Evolutionary conservation across 2,329 filamentous ascomycete species (phyloP).

Genomic region (Claviceps sp.): DNA sequence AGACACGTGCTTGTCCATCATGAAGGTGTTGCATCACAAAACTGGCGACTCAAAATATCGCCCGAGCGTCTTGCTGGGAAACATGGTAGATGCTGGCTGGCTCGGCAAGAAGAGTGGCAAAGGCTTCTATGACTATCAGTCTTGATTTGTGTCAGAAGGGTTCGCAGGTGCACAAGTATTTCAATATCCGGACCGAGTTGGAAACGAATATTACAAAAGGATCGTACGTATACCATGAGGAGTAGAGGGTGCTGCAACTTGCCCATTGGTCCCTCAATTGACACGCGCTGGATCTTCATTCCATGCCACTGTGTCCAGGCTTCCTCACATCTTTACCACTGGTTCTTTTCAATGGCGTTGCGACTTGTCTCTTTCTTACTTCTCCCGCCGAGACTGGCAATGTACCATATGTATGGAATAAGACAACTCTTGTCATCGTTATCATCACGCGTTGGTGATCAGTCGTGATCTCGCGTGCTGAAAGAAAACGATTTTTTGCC

Average conservation of each 20-base stretch:
- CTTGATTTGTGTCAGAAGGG: background rate
- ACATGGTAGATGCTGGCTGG: constrained; percentile 98
- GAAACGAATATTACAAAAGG: background rate
- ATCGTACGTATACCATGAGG: background rate
- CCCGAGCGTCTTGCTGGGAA: constrained; percentile 71
- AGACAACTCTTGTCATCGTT: background rate
- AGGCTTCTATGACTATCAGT: constrained; percentile 81
- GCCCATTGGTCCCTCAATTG: background rate
- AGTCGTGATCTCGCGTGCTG: background rate
- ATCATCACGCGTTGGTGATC: background rate
- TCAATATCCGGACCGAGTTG: background rate
- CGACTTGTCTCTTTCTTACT: background rate
- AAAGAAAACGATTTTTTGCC: too few species aligned
- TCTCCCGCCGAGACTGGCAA: background rate
- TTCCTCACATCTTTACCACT: background rate
- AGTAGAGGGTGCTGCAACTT: background rate
- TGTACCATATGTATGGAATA: background rate
- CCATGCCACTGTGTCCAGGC: background rate
- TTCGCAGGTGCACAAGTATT: background rate
- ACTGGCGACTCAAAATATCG: constrained; percentile 94
- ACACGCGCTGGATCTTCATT: background rate
- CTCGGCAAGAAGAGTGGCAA: constrained; percentile 94
- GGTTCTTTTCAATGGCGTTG: background rate
- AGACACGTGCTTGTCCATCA: constrained; percentile 91
- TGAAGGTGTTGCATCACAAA: constrained; percentile 85